Percentiles rank a stretch among this genome's conserved stretches.
Evolutionary conservation across 306 rosid species (phyloP).

Genomic region (Lagenaria siceraria): DNA sequence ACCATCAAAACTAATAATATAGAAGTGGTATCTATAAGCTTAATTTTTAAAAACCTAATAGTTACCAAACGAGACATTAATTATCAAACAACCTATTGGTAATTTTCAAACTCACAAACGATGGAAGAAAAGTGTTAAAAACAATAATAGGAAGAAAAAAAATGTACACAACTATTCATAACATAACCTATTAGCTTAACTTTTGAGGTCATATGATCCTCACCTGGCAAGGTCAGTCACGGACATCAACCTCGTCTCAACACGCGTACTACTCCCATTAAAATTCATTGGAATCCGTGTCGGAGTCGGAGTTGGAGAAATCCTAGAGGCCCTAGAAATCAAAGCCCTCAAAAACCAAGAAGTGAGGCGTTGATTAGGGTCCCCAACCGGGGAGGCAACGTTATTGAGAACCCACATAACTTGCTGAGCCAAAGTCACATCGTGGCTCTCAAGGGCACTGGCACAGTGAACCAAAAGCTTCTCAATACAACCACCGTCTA

Average conservation of each 20-base stretch:
- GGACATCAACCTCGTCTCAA: constrained; percentile 54
- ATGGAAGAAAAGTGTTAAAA: neutral
- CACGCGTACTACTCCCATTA: constrained; percentile 24
- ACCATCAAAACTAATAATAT: too few relatives aligned
- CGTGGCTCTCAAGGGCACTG: constrained; percentile 74
- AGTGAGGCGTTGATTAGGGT: constrained; percentile 85
- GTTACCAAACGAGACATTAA: too few relatives aligned
- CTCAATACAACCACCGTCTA: constrained; percentile 80
- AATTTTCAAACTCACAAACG: neutral
- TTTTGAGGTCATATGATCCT: neutral
- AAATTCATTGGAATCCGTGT: constrained; percentile 28
- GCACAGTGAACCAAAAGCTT: constrained; percentile 84
- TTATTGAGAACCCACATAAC: constrained; percentile 99
- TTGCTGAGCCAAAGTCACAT: constrained; percentile 83
- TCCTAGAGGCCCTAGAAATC: constrained; percentile 66
- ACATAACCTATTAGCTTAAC: neutral
- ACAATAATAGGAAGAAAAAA: neutral
- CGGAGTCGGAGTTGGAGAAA: constrained; percentile 26
- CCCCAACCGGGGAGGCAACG: constrained; percentile 72
- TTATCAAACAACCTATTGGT: too few relatives aligned
- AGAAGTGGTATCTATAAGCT: too few relatives aligned
- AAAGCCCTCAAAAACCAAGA: constrained; percentile 84
- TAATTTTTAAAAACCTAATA: too few relatives aligned
- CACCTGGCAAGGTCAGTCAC: constrained; percentile 75
- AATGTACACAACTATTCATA: too few relatives aligned